Evolutionary conservation across 768 basidiomycete species (phyloP).

Genomic region (Pleurotus citrinopileatus): DNA sequence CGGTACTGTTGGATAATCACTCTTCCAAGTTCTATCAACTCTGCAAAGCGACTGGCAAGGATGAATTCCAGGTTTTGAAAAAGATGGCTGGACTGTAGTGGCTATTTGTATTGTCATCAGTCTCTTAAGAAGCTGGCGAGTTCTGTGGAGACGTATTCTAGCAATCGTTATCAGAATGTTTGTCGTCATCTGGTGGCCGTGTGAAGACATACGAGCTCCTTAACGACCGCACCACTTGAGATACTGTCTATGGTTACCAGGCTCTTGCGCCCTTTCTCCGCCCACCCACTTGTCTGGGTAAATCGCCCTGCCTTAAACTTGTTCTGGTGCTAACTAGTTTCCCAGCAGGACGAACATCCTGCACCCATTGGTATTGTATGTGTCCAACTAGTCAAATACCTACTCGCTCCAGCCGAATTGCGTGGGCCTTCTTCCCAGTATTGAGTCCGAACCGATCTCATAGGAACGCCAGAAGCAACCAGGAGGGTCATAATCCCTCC

Average conservation of each 20-base stretch:
- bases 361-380: neutral
- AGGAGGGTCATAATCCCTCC: constrained; percentile 9
- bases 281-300: constrained; percentile 3
- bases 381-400: neutral
- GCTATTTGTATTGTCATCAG: neutral
- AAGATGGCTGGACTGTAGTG: constrained; percentile 56
- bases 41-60: constrained; percentile 72
- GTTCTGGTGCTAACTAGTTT: neutral
- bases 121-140: neutral
- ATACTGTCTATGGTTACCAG: constrained; percentile 3
- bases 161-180: neutral
- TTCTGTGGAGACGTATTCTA: neutral
- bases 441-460: neutral
- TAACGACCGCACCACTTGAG: constrained; percentile 2
- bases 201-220: neutral
- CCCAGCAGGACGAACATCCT: neutral
- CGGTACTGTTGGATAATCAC: constrained; percentile 49
- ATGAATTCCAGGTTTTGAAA: constrained; percentile 66
- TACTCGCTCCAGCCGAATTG: neutral
- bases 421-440: neutral
- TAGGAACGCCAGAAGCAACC: neutral
- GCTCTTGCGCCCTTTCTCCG: neutral
- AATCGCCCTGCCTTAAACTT: neutral
- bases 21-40: constrained; percentile 62
- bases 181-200: constrained; percentile 3